Base-by-base conservation (phyloP, 2,329 filamentous ascomycete genomes). In the Microascus cirrosus region DNA sequence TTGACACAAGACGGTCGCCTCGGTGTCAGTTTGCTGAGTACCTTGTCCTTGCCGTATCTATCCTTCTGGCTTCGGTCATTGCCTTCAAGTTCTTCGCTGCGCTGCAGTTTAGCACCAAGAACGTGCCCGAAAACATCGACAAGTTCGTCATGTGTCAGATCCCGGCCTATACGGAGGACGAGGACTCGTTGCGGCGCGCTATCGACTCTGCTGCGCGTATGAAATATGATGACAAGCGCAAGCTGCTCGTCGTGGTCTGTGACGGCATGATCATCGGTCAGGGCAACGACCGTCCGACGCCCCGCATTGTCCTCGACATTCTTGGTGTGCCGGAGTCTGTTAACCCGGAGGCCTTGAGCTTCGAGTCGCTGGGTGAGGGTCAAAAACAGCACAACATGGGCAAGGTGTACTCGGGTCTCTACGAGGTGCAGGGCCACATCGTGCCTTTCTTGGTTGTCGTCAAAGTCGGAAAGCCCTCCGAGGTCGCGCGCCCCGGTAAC, bases 231-330 rank as follows among this genome's bases (percentile, higher is more conserved):
- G 93, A 99, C 70, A 99, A 99, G 77, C 90, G 94, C 67, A 99
- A 99, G 77, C 80, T 99, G 13, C 78, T 99, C 28, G 84, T 96
- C 63, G 80, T 99, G 61, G 79, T 99, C 62, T 99, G 94, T 67
- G 94, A 99, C 68, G 94, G 94, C 73, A 97, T 99, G 93, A 99
- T 99, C 77, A 95, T 99, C 63, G 94, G 94, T 66, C 92, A 96
- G 74, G 94, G 94, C 67, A 99, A 99, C 73, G 94, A 99, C 70
- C 84, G 91, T 61, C 90, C 94, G 7, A 99, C 94, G 0, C 94
- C 94, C 51, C 85, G 92, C 61, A 99, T 99, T 63, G 92, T 99
- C 25, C 80, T 99, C 58, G 94, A 99, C 67, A 99, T 99, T 77
- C 80, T 99, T 6, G 94, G 94, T 62, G 94, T 99, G 34, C 88